Conservation (phyloP, 2,329 filamentous ascomycete species). For the Fusarium temperatum region DNA sequence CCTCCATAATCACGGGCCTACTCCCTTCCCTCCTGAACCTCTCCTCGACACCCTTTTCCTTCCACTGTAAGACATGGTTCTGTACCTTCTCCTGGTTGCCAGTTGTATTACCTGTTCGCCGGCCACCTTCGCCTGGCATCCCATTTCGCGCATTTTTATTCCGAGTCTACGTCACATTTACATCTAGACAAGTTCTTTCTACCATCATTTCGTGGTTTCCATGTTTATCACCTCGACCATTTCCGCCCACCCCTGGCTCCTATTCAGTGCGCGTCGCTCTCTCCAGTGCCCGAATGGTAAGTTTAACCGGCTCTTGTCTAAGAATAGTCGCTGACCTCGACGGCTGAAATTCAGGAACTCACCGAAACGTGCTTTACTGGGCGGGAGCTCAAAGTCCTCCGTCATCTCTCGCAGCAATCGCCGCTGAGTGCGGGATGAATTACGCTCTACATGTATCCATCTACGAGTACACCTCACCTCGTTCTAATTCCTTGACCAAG, state of each 20-base stretch:
- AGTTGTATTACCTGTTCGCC: no score
- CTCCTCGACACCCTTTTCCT: not conserved
- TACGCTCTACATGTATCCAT: not conserved
- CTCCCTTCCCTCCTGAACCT: not conserved
- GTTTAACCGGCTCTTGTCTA: not conserved
- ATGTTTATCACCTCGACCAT: not conserved
- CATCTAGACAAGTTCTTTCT: rapidly evolving
- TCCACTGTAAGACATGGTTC: not conserved
- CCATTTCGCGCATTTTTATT: not conserved
- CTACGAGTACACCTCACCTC: rapidly evolving
- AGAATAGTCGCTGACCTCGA: not conserved
- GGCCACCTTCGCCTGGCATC: not conserved
- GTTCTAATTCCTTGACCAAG: not conserved
- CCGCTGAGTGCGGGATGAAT: not conserved
- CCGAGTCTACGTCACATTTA: rapidly evolving
- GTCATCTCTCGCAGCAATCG: not conserved
- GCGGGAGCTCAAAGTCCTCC: not conserved
- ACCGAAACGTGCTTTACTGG: no score
- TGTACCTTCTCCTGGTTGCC: not conserved
- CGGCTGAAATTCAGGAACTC: rapidly evolving
- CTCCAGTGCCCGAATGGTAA: rapidly evolving
- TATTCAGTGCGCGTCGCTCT: not conserved
- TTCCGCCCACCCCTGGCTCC: no score
- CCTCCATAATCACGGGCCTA: not conserved
- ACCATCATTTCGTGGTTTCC: not conserved